These are phyloP conservation scores for Coniochaeta hoffmannii DNA, from an alignment of 2,329 filamentous ascomycete genomes.

Conservation along the genomic window DNA sequence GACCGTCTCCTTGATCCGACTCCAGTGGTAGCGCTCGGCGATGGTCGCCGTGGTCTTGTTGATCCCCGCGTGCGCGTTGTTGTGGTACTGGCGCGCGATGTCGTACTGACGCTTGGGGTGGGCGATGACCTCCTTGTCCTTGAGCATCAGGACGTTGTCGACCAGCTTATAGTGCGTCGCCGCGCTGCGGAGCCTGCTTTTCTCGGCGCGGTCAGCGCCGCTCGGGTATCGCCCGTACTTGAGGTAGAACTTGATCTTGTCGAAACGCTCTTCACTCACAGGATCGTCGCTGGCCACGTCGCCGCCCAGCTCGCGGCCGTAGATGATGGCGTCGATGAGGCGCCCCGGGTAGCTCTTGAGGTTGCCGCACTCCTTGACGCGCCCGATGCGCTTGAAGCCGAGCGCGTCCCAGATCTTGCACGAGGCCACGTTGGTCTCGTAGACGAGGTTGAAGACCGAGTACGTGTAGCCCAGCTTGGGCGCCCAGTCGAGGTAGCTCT, in stretches of 20 bases:
- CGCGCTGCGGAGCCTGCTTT: conserved; percentile 86
- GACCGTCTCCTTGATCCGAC: conserved; percentile 95
- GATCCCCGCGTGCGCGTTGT: conserved; percentile 76
- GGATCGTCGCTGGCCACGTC: conserved; percentile 65
- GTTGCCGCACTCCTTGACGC: conserved; percentile 65
- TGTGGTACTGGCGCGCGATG: conserved; percentile 73
- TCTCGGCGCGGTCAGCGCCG: conserved; percentile 89
- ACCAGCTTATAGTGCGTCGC: conserved; percentile 90
- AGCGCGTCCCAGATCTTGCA: conserved; percentile 88
- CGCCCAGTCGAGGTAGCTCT: conserved; percentile 71
- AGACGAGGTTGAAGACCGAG: conserved; percentile 89
- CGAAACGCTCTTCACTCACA: conserved; percentile 91
- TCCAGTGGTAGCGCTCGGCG: conserved; percentile 93
- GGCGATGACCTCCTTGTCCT: conserved; percentile 93
- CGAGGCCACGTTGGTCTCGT: conserved; percentile 86
- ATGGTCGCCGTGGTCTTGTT: conserved; percentile 97
- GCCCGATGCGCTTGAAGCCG: conserved; percentile 86
- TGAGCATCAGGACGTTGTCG: conserved; percentile 79
- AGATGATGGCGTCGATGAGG: conserved; percentile 69
- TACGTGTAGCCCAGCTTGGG: conserved; percentile 81
- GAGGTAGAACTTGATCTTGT: conserved; percentile 97
- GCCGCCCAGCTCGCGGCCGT: conserved; percentile 55
- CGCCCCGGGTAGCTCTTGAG: conserved; percentile 62
- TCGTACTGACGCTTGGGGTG: conserved; percentile 87
- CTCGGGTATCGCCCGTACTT: conserved; percentile 90